These are phyloP conservation scores for Aspergillus thermomutatus DNA, from an alignment of 2,329 filamentous ascomycete species.

Conservation along the genomic window DNA sequence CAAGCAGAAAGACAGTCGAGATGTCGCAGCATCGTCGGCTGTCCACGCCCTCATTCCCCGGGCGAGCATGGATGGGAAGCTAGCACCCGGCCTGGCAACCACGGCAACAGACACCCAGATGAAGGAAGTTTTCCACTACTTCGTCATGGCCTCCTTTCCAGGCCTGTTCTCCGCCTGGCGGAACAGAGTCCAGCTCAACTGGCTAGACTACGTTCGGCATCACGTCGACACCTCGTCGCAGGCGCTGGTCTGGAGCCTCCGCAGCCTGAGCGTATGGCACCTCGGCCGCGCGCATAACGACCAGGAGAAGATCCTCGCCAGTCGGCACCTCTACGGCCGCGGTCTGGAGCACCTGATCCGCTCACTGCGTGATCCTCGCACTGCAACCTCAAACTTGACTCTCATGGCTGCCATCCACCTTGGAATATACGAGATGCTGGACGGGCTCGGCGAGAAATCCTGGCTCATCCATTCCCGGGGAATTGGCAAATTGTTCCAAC, in stretches of 20 bases:
- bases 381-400: conserved; percentile 11
- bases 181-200: conserved; percentile 14
- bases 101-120: conserved; percentile 11
- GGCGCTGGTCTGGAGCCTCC: conserved; percentile 11
- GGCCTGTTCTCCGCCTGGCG: conserved; percentile 13
- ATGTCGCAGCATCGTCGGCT: not conserved
- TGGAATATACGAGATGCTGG: conserved; percentile 18
- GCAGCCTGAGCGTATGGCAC: conserved; percentile 12
- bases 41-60: not conserved
- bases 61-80: conserved; percentile 8
- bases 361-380: conserved; percentile 9
- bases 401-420: conserved; percentile 17
- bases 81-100: conserved; percentile 9
- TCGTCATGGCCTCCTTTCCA: conserved; percentile 15
- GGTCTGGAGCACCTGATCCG: conserved; percentile 9
- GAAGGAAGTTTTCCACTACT: conserved; percentile 14
- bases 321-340: conserved; percentile 17
- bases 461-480: conserved; percentile 21
- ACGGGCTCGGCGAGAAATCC: conserved; percentile 10
- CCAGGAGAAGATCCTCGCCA: conserved; percentile 9
- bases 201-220: conserved; percentile 17
- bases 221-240: conserved; percentile 4
- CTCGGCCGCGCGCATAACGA: conserved; percentile 14
- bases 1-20: not conserved
- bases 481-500: conserved; percentile 10